Percentiles rank a stretch among this genome's conserved stretches.
These are phyloP conservation scores for Ganoderma sinense DNA, from an alignment of 1,284 basidiomycete genomes.

Conservation along the genomic window DNA sequence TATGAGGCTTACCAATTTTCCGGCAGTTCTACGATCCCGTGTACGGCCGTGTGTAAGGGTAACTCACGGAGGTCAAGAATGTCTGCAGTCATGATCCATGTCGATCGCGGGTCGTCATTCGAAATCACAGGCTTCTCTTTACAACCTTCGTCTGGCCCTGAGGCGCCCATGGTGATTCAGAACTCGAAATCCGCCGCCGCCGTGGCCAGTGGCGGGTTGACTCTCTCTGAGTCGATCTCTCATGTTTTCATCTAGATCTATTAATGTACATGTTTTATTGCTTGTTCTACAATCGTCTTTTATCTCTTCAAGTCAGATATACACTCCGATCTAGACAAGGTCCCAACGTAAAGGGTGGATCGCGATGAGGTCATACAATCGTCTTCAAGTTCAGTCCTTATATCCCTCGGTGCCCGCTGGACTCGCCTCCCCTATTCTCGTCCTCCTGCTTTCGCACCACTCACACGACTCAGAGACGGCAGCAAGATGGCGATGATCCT, in stretches of 20 bases:
- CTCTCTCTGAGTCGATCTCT: no score
- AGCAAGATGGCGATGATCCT: conserved; percentile 27
- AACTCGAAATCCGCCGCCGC: no score
- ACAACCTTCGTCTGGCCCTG: no score
- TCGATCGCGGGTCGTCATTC: no score
- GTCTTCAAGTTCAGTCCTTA: not conserved
- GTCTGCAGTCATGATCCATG: not conserved
- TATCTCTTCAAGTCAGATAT: not conserved
- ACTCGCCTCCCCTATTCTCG: not conserved
- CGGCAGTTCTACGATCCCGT: not conserved
- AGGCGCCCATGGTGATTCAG: no score
- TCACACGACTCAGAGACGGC: not conserved
- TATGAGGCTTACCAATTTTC: no score
- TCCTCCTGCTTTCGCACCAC: not conserved
- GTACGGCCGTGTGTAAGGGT: not conserved
- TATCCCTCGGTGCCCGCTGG: not conserved
- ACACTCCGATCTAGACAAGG: not conserved
- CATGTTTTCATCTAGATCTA: no score
- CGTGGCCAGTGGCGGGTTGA: no score
- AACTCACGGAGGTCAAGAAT: not conserved
- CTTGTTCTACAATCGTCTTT: no score
- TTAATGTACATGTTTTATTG: no score
- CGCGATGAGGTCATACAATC: conserved; percentile 26
- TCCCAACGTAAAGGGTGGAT: conserved; percentile 15
- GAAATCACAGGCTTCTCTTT: no score